Evolutionary conservation across 257 asterid genomes (phyloP), one percentile per base, ranked within the genome.

Genomic region (Solanum neorickii): DNA sequence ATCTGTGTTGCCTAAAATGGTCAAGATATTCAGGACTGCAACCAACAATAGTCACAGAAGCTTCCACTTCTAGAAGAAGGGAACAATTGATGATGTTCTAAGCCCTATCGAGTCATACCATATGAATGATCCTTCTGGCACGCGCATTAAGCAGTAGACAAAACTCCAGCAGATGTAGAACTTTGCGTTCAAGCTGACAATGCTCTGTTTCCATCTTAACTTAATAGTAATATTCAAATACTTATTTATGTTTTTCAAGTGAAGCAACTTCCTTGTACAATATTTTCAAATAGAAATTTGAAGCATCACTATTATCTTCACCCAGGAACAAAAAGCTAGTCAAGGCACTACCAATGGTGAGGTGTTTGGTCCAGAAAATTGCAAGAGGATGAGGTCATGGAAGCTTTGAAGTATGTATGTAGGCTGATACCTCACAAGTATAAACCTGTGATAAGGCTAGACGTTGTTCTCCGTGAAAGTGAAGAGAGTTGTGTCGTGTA

Each of bases 381-480:
- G 11, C 62, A 52, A 52, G n/a, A 18, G 62, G 62, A 52, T 52
- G 62, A 52, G 62, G 62, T 52, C 62, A 3, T 52, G 62, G 23
- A 21, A 52, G 23, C 62, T 16, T 56, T 56, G 65, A 56, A 56
- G 65, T 56, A 83, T 97, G 99, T 86, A 88, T 93, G 91, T 95
- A 94, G 90, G 97, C 95, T 9, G 98, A 89, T 91, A 78, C 95
- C 99, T 16, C 85, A 90, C 11, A 91, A 89, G 87, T 97, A 95
- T 86, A 93, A 74, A 92, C 94, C 98, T 0, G 91, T 95, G 98
- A 97, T 95, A 98, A 97, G 99, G 89, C 91, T 88, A 33, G 98
- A 97, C 87, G 93, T 97, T 75, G 98, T 97, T 83, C 93, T 97
- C 78, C 98, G 98, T 0, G 91, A 92, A 42, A 89, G 87, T 49